Evolutionary conservation across 2,329 filamentous ascomycete species (phyloP), one percentile per base, ranked within the genome.

Genomic region (Orbilia oligospora): DNA sequence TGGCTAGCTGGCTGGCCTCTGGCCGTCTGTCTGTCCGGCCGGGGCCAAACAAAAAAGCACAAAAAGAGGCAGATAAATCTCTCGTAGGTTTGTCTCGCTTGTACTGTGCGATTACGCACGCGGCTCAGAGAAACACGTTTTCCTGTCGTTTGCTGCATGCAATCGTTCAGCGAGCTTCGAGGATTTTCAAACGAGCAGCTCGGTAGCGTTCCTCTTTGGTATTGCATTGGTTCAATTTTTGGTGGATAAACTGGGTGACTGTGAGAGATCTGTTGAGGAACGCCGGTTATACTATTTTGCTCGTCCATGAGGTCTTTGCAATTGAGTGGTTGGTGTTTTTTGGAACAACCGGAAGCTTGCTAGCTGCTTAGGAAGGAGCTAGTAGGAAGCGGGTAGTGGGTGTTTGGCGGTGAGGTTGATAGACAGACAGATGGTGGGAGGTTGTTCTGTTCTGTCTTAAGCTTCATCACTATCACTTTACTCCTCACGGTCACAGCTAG

Each of bases 81-180:
- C 55, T 61, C 55, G 55, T 33, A 22, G 33, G 33, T 44, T 48
- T 30, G 65, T 20, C 51, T 72, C 69, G 70, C 36, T 55, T 56
- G 65, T 46, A 12, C 41, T 46, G 53, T 41, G 56, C 58, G 56
- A 76, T 70, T 76, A 76, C 66, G 72, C 72, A 76, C 72, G 72
- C 72, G 72, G 72, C 64, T 65, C 53, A 55, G 36, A 55, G 65
- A 53, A 65, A 70, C 72, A 70, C 72, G 72, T 76, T 76, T 58
- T 70, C 30, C 51, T 20, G 65, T 30, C 44, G 65, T 49, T 20
- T 38, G 27, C 36, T 65, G 53, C 58, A 69, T 64, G 64, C 64
- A 14, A 76, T 41, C 65, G 9, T 38, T 64, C 56, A 53, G 64
- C 44, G 64, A 27, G 48, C 2, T 68, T 75, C 63, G 71, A 68